Conservation (phyloP, 2,329 filamentous ascomycete genomes). For the Stemphylium lycopersici region DNA sequence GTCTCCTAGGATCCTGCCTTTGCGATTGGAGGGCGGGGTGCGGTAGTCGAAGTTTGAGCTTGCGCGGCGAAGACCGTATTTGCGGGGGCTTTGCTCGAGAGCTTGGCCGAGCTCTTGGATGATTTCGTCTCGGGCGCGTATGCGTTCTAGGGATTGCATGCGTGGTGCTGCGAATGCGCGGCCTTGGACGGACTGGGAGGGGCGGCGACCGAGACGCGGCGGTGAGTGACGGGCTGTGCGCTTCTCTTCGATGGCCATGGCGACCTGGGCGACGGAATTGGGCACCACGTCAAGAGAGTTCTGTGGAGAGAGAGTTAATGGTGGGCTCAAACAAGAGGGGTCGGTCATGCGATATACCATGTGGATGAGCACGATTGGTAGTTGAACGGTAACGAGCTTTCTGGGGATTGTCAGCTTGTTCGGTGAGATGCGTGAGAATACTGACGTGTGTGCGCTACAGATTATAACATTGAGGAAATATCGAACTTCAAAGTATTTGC, state of each 20-base stretch:
- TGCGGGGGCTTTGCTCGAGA: conserved; percentile 54
- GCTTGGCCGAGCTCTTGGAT: conserved; percentile 50
- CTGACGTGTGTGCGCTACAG: conserved; percentile 52
- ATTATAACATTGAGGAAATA: conserved; percentile 61
- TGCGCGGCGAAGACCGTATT: conserved; percentile 38
- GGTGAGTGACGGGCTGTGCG: conserved; percentile 40
- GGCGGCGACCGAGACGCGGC: conserved; percentile 39
- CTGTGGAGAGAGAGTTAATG: conserved; percentile 18
- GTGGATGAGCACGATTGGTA: conserved; percentile 63
- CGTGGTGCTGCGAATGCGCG: conserved; percentile 60
- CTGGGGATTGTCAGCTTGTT: conserved; percentile 35
- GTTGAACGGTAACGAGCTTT: conserved; percentile 59
- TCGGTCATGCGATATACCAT: conserved; percentile 49
- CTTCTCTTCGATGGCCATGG: conserved; percentile 61
- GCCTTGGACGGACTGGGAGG: conserved; percentile 54
- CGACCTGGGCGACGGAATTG: conserved; percentile 62
- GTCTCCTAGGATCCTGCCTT: conserved; percentile 39
- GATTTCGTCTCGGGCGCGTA: conserved; percentile 51
- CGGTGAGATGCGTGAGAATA: not conserved
- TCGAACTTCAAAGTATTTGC: conserved; percentile 63
- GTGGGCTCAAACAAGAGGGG: not conserved
- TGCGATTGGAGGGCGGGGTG: conserved; percentile 44
- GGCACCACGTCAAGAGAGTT: conserved; percentile 63
- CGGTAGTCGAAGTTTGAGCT: conserved; percentile 42
- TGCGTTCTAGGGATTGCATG: conserved; percentile 57